Base-by-base conservation (phyloP, 805 yeast genomes). In the Cyberlindnera xishuangbannaensis region DNA sequence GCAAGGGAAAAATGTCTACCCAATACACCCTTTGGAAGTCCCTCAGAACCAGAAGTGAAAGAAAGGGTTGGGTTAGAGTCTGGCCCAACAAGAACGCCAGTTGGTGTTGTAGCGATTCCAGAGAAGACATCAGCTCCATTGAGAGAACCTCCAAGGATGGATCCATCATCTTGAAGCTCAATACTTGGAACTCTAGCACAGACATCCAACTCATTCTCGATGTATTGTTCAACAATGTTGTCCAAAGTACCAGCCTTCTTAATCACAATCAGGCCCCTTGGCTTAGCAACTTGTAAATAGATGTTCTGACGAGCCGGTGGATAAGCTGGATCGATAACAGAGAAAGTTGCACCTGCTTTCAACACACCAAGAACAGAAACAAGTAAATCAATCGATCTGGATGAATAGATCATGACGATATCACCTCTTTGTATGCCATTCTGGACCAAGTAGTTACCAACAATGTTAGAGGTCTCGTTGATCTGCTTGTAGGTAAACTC, bases 251-350 rank as follows among this genome's bases (percentile, higher is more conserved):
- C 98, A 2, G 98, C 98, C 56, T 86, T 83, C 47, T 80, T 79
- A 47, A 92, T 78, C 14, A 88, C 95, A 41, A 92, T 80, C 47
- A 92, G 70, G 44, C 95, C 98, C 48, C 65, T 74, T 21, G 99
- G 99, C 58, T 82, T 77, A 23, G 98, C 97, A 12, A 92, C 99
- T 30, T 83, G 77, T 37, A 92, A 69, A 58, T 92, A 92, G 41
- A 92, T 76, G 44, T 85, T 92, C 61, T 92, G 99, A 61, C 99
- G 77, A 8, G 95, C 95, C 13, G 98, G 96, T 27, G 99, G 99
- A 59, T 92, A 92, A 5, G 97, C 97, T 7, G 98, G 98, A 56
- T 92, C 99, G 44, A 92, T 94, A 15, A 92, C 99, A 8, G 97
- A 88, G 58, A 92, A 92, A 0, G 98, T 90, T 13, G 95, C 97